phyloP scores from a whole-genome alignment of 2,329 filamentous ascomycete genomes.

The Geosmithia morbida region DNA sequence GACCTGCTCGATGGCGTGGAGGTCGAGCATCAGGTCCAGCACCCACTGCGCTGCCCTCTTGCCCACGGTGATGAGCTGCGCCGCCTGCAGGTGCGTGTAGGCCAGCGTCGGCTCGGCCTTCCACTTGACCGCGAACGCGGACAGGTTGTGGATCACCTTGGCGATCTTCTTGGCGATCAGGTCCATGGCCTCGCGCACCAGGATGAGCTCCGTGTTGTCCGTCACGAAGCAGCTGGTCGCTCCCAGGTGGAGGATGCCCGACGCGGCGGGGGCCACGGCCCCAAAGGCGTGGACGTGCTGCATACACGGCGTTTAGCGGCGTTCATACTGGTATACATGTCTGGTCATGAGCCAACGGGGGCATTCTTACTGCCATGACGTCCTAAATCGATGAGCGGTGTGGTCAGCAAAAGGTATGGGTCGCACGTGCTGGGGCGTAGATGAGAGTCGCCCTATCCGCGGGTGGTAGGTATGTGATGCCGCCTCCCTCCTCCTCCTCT shows the following conservation, averaged over 20 bases:
- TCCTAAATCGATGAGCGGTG: too few species aligned
- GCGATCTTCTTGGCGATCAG: slow-evolving; percentile 67
- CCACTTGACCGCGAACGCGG: slow-evolving; percentile 56
- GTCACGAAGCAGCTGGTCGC: slow-evolving; percentile 23
- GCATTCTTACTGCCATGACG: slow-evolving; percentile 41
- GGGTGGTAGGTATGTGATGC: too few species aligned
- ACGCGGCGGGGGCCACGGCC: slow-evolving; percentile 57
- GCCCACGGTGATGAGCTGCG: slow-evolving; percentile 43
- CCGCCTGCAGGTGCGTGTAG: slow-evolving; percentile 59
- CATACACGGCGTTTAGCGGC: neutral
- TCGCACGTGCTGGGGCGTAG: too few species aligned
- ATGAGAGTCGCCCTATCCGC: too few species aligned
- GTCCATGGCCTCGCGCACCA: slow-evolving; percentile 49
- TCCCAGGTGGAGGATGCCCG: slow-evolving; percentile 70
- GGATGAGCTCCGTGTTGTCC: slow-evolving; percentile 66
- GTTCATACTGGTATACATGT: too few species aligned
- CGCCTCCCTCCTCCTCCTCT: too few species aligned
- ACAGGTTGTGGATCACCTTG: slow-evolving; percentile 62
- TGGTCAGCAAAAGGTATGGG: too few species aligned
- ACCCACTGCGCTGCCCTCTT: slow-evolving; percentile 47
- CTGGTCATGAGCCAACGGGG: neutral
- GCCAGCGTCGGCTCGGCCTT: slow-evolving; percentile 58
- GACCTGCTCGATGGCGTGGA: slow-evolving; percentile 57
- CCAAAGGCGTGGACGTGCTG: slow-evolving; percentile 62
- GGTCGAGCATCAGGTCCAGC: slow-evolving; percentile 49